Conservation (phyloP, 441 rosid genomes). For the Eutrema salsugineum region DNA sequence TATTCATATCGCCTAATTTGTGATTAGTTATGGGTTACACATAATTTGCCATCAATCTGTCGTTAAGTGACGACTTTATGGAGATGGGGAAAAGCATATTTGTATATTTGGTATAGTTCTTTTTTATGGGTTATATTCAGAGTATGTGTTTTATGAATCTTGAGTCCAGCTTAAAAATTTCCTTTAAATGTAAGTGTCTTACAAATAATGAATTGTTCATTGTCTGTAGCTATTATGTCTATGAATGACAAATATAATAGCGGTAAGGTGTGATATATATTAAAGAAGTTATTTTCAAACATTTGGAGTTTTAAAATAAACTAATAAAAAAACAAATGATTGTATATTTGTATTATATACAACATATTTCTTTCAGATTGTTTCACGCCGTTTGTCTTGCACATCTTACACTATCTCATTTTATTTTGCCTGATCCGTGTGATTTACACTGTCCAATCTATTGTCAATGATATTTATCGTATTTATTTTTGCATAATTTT, state of each 20-base stretch:
- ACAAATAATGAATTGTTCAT: neutral
- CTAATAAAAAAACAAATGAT: no score
- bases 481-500: no score
- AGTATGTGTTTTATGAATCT: constrained; percentile 18
- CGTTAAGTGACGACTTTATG: constrained; percentile 7
- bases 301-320: no score
- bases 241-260: neutral
- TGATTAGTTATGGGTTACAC: neutral
- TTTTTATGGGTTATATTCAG: neutral
- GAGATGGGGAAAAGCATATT: constrained; percentile 10
- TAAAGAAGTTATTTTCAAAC: no score
- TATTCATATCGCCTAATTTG: neutral
- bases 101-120: neutral
- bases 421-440: no score
- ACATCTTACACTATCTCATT: no score
- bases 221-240: constrained; percentile 25
- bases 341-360: no score
- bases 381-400: no score
- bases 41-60: neutral
- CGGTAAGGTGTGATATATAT: neutral
- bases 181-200: neutral
- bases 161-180: constrained; percentile 2
- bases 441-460: no score
- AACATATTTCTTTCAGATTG: no score
- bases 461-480: no score